Evolutionary conservation across 257 asterid genomes (phyloP).

Genomic region (Anisodus tanguticus): DNA sequence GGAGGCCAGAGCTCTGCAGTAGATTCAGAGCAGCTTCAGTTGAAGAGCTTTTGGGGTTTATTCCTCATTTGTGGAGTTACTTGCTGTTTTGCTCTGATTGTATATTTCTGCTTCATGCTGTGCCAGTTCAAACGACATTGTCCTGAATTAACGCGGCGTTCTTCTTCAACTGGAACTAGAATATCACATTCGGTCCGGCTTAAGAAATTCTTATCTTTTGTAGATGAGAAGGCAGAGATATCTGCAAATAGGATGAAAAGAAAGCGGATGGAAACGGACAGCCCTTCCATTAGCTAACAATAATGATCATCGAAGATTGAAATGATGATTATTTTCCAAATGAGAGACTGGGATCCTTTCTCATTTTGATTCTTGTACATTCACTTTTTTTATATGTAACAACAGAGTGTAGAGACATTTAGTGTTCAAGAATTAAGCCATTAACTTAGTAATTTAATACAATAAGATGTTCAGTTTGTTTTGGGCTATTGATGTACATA

Average conservation of each 20-base stretch:
- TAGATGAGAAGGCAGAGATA: constrained; percentile 64
- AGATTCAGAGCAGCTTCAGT: constrained; percentile 48
- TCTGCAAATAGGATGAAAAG: constrained; percentile 54
- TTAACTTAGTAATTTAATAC: background rate
- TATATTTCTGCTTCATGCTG: constrained; percentile 45
- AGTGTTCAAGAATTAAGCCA: background rate
- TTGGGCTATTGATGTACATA: constrained; percentile 33
- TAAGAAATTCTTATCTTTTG: constrained; percentile 57
- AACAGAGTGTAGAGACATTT: background rate
- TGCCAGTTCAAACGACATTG: constrained; percentile 45
- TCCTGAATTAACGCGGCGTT: constrained; percentile 38
- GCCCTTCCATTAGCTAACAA: background rate
- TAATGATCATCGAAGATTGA: background rate
- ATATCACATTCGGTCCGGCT: constrained; percentile 40
- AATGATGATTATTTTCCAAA: background rate
- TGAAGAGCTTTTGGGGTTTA: constrained; percentile 68
- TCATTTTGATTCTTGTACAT: constrained; percentile 1
- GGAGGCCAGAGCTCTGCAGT: constrained; percentile 33
- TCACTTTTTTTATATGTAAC: background rate
- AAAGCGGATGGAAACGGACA: constrained; percentile 45
- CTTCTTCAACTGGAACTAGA: background rate
- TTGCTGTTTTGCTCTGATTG: constrained; percentile 48
- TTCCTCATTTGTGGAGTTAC: constrained; percentile 59
- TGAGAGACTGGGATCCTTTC: background rate
- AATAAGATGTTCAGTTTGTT: constrained; percentile 10